Evolutionary conservation across 202 grass and related monocot species (phyloP).

Genomic region (Bolboschoenoplectus hybrid): DNA sequence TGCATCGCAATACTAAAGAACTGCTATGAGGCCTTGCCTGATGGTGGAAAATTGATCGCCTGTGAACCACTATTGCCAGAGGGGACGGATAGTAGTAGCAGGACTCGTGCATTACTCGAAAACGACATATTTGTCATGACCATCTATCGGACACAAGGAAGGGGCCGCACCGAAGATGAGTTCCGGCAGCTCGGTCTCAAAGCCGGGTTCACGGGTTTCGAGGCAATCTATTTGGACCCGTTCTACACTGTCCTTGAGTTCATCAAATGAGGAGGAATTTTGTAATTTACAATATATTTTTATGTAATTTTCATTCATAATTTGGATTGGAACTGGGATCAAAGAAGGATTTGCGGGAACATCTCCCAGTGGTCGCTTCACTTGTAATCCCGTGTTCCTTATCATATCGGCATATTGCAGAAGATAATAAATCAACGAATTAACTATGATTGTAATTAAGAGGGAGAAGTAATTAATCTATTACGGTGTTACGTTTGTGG

Average conservation of each 20-base stretch:
- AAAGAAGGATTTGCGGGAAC: background rate
- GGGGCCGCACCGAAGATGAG: slow-evolving; percentile 68
- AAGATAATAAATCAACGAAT: background rate
- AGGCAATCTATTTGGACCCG: slow-evolving; percentile 70
- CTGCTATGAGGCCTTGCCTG: slow-evolving; percentile 66
- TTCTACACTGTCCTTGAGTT: slow-evolving; percentile 80
- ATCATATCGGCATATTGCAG: background rate
- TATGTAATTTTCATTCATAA: background rate
- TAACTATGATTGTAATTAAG: background rate
- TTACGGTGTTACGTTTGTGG: background rate
- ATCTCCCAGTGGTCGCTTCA: background rate
- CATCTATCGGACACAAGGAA: slow-evolving; percentile 75
- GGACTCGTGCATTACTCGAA: slow-evolving; percentile 77
- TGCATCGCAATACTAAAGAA: slow-evolving; percentile 70
- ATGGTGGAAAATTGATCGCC: slow-evolving; percentile 71
- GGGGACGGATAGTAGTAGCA: slow-evolving; percentile 53
- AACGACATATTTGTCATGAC: slow-evolving; percentile 93
- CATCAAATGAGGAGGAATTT: slow-evolving; percentile 34
- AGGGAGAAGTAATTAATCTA: background rate
- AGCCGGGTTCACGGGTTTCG: slow-evolving; percentile 54
- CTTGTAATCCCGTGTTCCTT: background rate
- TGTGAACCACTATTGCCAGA: slow-evolving; percentile 86
- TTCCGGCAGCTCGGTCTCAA: slow-evolving; percentile 60
- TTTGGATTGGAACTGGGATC: background rate
- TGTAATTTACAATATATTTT: background rate